Percentiles rank a stretch among this genome's conserved stretches.
These are phyloP conservation scores for Penicillium sp. DNA, from an alignment of 2,329 filamentous ascomycete genomes.

Conservation along the genomic window DNA sequence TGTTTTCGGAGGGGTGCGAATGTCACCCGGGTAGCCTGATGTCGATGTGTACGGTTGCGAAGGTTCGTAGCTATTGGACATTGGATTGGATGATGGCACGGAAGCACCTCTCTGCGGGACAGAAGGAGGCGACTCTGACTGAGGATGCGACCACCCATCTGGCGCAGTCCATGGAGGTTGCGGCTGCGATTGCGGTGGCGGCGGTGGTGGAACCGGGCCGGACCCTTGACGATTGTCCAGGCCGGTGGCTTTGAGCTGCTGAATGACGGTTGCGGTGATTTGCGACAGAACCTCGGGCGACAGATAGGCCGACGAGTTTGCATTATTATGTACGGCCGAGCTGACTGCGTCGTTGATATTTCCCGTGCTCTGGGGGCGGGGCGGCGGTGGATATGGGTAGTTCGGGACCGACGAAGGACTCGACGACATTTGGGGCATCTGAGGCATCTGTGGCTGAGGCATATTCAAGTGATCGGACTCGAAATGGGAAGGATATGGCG, in stretches of 20 bases:
- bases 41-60: slow-evolving; percentile 21
- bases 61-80: slow-evolving; percentile 9
- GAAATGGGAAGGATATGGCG: slow-evolving; percentile 32
- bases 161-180: slow-evolving; percentile 19
- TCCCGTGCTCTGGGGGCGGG: slow-evolving; percentile 15
- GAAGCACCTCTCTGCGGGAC: slow-evolving; percentile 15
- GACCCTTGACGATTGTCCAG: slow-evolving; percentile 30
- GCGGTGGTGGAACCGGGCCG: slow-evolving; percentile 14
- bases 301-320: slow-evolving; percentile 47
- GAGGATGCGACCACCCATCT: slow-evolving; percentile 14
- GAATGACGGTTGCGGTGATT: slow-evolving; percentile 55
- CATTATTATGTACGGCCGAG: slow-evolving; percentile 51
- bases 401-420: slow-evolving; percentile 1
- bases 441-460: slow-evolving; percentile 34
- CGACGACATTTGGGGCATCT: slow-evolving; percentile 14
- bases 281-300: slow-evolving; percentile 57
- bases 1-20: slow-evolving; percentile 18
- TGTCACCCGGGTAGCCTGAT: slow-evolving; percentile 19
- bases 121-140: slow-evolving; percentile 17
- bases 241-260: slow-evolving; percentile 50
- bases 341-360: slow-evolving; percentile 54
- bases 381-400: slow-evolving; percentile 20
- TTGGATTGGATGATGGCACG: slow-evolving; percentile 14
- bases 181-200: slow-evolving; percentile 4
- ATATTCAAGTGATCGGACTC: slow-evolving; percentile 30